phyloP scores from a whole-genome alignment of 306 rosid genomes.

The Morella rubra region DNA sequence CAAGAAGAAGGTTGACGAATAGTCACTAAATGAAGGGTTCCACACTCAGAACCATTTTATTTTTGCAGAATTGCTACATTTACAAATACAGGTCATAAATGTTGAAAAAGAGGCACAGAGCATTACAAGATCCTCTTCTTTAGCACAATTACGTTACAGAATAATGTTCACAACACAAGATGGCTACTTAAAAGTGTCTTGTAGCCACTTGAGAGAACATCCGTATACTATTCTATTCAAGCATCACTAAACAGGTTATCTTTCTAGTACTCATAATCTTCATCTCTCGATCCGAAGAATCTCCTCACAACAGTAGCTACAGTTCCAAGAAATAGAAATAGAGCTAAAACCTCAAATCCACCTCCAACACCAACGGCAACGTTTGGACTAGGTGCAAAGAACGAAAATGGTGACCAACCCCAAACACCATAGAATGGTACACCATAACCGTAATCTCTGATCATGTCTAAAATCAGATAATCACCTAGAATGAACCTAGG shows the following conservation, averaged over 20 bases:
- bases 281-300: constrained; percentile 60
- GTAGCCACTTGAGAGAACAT: too few species aligned
- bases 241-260: background rate
- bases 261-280: constrained; percentile 45
- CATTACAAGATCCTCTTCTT: background rate
- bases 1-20: too few species aligned
- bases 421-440: constrained; percentile 77
- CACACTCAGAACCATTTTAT: too few species aligned
- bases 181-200: background rate
- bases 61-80: background rate
- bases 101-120: background rate
- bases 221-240: background rate
- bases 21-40: too few species aligned
- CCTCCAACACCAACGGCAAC: constrained; percentile 87
- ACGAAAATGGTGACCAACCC: constrained; percentile 98
- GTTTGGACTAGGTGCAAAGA: constrained; percentile 82
- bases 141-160: background rate
- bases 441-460: constrained; percentile 75
- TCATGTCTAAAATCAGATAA: too few species aligned
- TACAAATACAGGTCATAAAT: background rate
- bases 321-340: constrained; percentile 73
- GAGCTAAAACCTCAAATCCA: constrained; percentile 61
- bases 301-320: constrained; percentile 71
- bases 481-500: too few species aligned
- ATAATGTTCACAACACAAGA: background rate